Evolutionary conservation across 192 early-diverging fungal species (phyloP).

Genomic region (Umbelopsis sp.): DNA sequence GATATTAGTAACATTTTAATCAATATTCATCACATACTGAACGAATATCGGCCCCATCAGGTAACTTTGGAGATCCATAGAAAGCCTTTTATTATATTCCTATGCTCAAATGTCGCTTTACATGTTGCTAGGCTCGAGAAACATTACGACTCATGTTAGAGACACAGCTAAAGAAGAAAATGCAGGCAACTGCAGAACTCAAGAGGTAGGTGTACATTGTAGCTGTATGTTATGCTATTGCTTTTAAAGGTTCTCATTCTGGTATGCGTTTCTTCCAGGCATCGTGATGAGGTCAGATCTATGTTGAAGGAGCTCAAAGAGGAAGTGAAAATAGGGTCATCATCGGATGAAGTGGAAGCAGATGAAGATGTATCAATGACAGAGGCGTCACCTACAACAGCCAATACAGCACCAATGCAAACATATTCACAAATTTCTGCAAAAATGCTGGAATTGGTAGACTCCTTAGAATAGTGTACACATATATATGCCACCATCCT

Average conservation of each 20-base stretch:
- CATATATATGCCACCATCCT: neutral
- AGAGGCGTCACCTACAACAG: neutral
- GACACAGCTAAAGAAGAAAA: conserved; percentile 60
- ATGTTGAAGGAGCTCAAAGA: conserved; percentile 16
- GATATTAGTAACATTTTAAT: conserved; percentile 71
- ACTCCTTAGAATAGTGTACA: neutral
- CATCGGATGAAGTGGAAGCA: neutral
- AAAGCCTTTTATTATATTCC: neutral
- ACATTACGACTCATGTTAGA: conserved; percentile 67
- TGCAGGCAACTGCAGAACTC: conserved; percentile 43
- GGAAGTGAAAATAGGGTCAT: neutral
- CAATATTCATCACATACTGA: conserved; percentile 84
- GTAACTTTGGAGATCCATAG: conserved; percentile 32
- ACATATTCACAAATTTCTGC: neutral
- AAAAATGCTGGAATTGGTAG: conserved; percentile 1
- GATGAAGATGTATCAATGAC: neutral
- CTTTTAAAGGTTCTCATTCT: too few relatives aligned
- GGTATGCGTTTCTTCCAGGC: neutral
- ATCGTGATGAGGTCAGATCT: conserved; percentile 1
- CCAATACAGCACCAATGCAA: neutral
- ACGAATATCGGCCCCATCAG: conserved; percentile 81
- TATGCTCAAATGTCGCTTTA: too few relatives aligned
- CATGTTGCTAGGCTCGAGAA: conserved; percentile 49
- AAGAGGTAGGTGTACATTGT: conserved; percentile 30
- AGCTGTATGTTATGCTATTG: too few relatives aligned